Conservation (phyloP, 805 yeast genomes). For the Starmerella potacharoeniae region DNA sequence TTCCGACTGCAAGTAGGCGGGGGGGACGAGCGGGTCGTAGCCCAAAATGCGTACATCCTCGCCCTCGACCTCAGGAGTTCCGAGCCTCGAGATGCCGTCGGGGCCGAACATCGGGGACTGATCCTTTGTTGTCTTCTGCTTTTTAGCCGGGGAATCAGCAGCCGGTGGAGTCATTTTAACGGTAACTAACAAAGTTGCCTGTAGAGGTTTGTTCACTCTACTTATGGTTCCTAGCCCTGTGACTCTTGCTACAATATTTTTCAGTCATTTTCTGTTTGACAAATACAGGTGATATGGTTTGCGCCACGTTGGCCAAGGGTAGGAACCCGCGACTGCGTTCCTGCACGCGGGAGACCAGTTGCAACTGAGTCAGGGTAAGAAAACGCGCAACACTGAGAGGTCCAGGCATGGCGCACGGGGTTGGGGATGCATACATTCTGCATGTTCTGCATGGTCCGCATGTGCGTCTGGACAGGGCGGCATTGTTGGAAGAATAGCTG, state of each 20-base stretch:
- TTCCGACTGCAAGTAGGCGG: constrained; percentile 80
- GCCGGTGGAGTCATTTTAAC: constrained; percentile 2
- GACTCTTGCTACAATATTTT: constrained; percentile 3
- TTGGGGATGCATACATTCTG: not conserved
- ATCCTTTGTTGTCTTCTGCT: not conserved
- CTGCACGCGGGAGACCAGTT: not conserved
- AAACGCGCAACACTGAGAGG: not conserved
- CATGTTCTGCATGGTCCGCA: not conserved
- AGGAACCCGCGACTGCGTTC: not conserved
- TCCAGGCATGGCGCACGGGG: not conserved
- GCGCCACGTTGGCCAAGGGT: not conserved
- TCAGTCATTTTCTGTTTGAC: constrained; percentile 1
- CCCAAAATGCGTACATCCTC: constrained; percentile 50
- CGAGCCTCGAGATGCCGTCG: constrained; percentile 21
- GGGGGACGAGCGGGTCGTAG: constrained; percentile 89
- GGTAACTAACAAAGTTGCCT: not conserved
- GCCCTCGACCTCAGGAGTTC: constrained; percentile 43
- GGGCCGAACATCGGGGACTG: constrained; percentile 28
- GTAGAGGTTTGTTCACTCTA: not conserved
- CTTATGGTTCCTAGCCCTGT: constrained; percentile 2
- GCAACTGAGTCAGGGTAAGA: not conserved
- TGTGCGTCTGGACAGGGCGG: not conserved
- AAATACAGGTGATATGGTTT: not conserved
- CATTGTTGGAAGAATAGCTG: not conserved
- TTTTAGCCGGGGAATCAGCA: constrained; percentile 5